phyloP scores from a whole-genome alignment of 139 green algal genomes.

The Volvox reticuliferus region DNA sequence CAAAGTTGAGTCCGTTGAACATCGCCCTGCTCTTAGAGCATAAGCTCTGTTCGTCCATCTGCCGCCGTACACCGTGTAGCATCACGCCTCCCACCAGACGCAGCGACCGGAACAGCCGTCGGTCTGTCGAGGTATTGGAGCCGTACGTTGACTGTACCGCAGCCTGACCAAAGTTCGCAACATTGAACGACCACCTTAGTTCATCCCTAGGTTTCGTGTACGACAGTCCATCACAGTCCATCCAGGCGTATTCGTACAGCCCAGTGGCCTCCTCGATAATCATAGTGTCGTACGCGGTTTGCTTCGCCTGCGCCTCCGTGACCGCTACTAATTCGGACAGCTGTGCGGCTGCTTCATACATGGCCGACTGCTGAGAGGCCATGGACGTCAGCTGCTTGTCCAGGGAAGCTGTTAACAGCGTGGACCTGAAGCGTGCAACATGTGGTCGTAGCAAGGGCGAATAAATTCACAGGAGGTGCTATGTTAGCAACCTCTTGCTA shows the following conservation, averaged over 20 bases:
- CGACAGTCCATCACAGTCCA: background rate
- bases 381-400: background rate
- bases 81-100: conserved; percentile 47
- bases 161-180: background rate
- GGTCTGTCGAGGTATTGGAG: background rate
- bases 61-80: conserved; percentile 46
- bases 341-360: background rate
- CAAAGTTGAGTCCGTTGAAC: background rate
- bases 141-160: too few species aligned
- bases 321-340: background rate
- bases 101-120: background rate
- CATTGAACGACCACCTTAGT: background rate
- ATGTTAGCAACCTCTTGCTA: too few species aligned
- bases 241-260: conserved; percentile 24
- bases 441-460: too few species aligned
- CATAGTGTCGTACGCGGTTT: background rate
- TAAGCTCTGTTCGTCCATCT: background rate
- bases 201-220: background rate
- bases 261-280: background rate
- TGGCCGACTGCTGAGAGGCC: background rate
- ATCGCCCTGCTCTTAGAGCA: background rate
- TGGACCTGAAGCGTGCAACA: background rate
- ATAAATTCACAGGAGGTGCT: too few species aligned
- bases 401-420: background rate
- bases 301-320: background rate